Evolutionary conservation across 176 grass and related monocot species (phyloP), one percentile per base, ranked within the genome.

Genomic region (Musa itinerans): DNA sequence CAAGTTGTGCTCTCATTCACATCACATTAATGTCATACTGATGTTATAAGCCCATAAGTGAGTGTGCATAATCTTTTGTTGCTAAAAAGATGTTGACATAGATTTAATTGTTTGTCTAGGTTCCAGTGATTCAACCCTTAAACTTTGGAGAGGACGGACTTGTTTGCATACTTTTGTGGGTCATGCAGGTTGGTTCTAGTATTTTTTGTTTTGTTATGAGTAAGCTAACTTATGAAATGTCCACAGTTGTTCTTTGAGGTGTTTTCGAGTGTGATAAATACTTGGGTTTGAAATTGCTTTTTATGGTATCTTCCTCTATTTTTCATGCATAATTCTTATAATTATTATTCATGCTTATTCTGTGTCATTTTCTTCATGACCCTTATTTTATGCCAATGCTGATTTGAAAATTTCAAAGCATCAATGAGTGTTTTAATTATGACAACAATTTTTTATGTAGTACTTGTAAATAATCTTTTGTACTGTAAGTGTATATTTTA

Each of bases 101-200:
- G 69, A 53, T 63, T 0, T 54, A 1, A 54, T 27, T 34, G 74
- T 77, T 74, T 82, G 20, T 76, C 10, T 83, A 98, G 95, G 90
- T 89, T 98, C 95, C 54, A 98, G 95, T 83, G 90, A 98, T 82
- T 85, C 88, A 10, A 93, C 95, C 25, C 82, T 98, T 57, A 98
- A 98, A 68, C 88, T 98, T 66, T 98, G 95, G 95, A 98, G 86
- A 84, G 90, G 95, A 87, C 91, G 90, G 73, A 93, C 84, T 51
- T 98, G 95, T 82, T 63, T 98, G 22, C 95, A 98, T 69, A 98
- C 90, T 53, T 98, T 98, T 74, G 80, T 86, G 34, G 94, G 95
- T 29, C 95, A 98, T 87, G 80, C 88, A 83, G 95, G 95, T 98
- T 85, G 53, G 53, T 56, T 51, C 52, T 53, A 29, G 11, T 54